Base-by-base conservation (phyloP, 2,329 filamentous ascomycete genomes). In the Fusarium sp. region DNA sequence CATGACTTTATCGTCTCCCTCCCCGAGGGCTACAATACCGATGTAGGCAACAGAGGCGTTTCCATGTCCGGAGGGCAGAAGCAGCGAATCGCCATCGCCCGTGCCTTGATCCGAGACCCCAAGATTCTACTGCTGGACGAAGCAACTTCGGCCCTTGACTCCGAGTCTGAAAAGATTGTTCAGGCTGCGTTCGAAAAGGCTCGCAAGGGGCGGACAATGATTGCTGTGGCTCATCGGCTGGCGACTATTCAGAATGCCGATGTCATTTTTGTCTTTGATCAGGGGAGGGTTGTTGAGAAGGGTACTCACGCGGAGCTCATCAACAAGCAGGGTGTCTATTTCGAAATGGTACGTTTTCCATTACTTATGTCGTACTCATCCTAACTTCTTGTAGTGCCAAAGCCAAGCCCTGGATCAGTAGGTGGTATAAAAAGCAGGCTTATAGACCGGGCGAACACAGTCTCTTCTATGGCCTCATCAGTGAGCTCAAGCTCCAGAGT, bases 1-100 rank as follows among this genome's bases (percentile, higher is more conserved):
- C 88, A 93, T 78, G 92, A 93, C 38, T 94, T 94, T 79, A 90
- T 94, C 74, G 82, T 86, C 29, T 91, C 88, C 2, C 84, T 94
- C 1, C 91, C 92, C 0, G 87, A 91, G 16, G 92, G 92, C 2
- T 93, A 93, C 80, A 85, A 89, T 67, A 94, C 92, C 0, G 82
- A 89, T 60, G 86, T 94, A 35, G 92, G 93, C 16, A 90, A 90
- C 66, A 87, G 88, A 60, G 93, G 92, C 3, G 88, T 92, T 0
- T 89, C 88, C 0, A 83, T 93, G 9, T 92, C 90, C 0, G 92
- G 92, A 17, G 92, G 92, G 0, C 92, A 94, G 81, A 91, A 92
- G 67, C 92, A 94, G 81, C 88, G 92, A 6, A 80, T 94, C 1
- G 88, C 90, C 6, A 93, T 94, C 63, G 92, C 92, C 0, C 86